Percentiles rank a stretch among this genome's conserved stretches.
These are phyloP conservation scores for Claviceps purpurea DNA, from an alignment of 2,329 filamentous ascomycete genomes.

Conservation along the genomic window DNA sequence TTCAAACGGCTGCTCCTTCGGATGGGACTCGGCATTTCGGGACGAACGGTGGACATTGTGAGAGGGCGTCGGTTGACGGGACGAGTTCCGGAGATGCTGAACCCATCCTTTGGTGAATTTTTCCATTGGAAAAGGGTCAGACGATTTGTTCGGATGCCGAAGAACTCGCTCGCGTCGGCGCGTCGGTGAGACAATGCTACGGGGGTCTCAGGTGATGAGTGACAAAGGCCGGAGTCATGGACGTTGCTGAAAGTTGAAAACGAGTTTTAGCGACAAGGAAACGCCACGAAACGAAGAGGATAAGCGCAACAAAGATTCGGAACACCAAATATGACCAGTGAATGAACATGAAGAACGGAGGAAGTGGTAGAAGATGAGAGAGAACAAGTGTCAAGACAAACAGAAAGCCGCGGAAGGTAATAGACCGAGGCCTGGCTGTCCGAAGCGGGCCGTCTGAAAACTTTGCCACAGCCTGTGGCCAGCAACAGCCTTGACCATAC, in stretches of 20 bases:
- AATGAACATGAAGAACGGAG: too few species aligned
- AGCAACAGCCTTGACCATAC: too few species aligned
- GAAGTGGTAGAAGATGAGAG: too few species aligned
- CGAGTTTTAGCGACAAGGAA: background rate
- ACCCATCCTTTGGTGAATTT: constrained; percentile 12
- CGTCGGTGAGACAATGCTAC: background rate
- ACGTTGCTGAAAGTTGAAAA: background rate
- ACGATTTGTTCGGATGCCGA: background rate
- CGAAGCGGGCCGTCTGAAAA: too few species aligned
- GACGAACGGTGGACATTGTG: constrained; percentile 10
- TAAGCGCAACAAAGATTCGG: background rate
- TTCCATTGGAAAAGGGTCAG: constrained; percentile 5
- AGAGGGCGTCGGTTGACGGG: constrained; percentile 10
- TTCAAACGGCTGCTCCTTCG: constrained; percentile 8
- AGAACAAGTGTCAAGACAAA: too few species aligned
- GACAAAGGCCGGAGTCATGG: background rate
- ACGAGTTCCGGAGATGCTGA: constrained; percentile 12
- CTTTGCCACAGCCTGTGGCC: too few species aligned
- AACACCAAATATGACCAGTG: too few species aligned
- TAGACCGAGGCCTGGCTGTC: too few species aligned
- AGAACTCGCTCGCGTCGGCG: background rate
- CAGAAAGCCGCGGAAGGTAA: too few species aligned
- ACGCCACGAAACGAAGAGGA: background rate
- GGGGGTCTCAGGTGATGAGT: background rate
- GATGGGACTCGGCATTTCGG: constrained; percentile 13